Conservation (phyloP, 2,329 filamentous ascomycete genomes). For the Aspergillus sp. region DNA sequence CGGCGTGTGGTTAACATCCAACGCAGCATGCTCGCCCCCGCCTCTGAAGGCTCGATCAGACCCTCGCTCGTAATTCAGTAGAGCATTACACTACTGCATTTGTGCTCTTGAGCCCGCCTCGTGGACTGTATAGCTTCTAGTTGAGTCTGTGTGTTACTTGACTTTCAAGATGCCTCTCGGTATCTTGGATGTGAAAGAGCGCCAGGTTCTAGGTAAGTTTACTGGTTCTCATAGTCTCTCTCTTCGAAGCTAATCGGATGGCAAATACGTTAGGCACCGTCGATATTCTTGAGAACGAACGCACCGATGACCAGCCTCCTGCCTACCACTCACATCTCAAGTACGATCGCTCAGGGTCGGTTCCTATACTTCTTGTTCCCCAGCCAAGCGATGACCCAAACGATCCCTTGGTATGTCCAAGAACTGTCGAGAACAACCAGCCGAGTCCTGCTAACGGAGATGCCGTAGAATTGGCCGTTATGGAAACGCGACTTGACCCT, state of each 20-base stretch:
- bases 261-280: conserved; percentile 41
- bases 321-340: conserved; percentile 61
- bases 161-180: conserved; percentile 66
- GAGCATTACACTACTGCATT: neutral
- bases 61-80: neutral
- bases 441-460: neutral
- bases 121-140: neutral
- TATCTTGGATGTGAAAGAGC: conserved; percentile 67
- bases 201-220: conserved; percentile 73
- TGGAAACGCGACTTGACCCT: conserved; percentile 85
- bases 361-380: conserved; percentile 80
- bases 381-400: conserved; percentile 91
- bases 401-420: conserved; percentile 70
- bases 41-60: neutral
- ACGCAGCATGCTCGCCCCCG: neutral
- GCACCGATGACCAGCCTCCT: conserved; percentile 39
- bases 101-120: neutral
- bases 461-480: conserved; percentile 74
- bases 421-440: neutral
- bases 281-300: conserved; percentile 66
- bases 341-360: conserved; percentile 68
- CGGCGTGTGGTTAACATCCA: neutral
- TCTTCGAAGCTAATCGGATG: conserved; percentile 1
- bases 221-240: neutral
- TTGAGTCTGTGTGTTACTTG: neutral